phyloP scores from a whole-genome alignment of 2,329 filamentous ascomycete genomes.

The Samsoniella hepiali region DNA sequence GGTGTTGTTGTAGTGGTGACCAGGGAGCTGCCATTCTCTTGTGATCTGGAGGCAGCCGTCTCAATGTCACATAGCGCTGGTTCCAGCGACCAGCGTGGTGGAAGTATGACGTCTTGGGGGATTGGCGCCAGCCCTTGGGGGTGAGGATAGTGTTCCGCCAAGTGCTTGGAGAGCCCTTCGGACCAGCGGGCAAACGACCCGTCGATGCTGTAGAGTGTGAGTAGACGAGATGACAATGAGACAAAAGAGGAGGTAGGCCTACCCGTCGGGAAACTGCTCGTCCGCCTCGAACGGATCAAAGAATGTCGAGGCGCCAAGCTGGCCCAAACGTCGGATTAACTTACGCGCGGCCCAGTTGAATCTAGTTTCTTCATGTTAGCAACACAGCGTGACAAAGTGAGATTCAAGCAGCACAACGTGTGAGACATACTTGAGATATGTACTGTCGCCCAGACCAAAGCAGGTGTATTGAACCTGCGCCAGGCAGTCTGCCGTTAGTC shows the following conservation, averaged over 20 bases:
- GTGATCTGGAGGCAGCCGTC: background rate
- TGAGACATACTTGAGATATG: constrained; percentile 73
- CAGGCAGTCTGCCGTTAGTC: constrained; percentile 68
- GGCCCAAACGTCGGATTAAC: constrained; percentile 75
- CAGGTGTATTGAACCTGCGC: constrained; percentile 69
- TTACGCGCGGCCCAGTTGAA: constrained; percentile 94
- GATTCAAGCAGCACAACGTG: background rate
- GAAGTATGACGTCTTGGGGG: constrained; percentile 68
- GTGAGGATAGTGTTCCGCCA: constrained; percentile 67
- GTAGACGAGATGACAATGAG: background rate
- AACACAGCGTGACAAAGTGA: background rate
- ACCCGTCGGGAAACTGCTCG: constrained; percentile 91
- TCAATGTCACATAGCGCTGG: constrained; percentile 25
- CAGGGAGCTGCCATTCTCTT: constrained; percentile 20
- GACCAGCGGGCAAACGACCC: constrained; percentile 79
- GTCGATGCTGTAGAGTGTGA: constrained; percentile 59
- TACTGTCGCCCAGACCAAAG: constrained; percentile 92
- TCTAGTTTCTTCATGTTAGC: constrained; percentile 40
- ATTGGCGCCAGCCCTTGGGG: constrained; percentile 66
- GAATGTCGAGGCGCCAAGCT: constrained; percentile 76
- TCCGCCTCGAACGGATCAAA: constrained; percentile 83
- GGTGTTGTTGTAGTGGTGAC: constrained; percentile 24
- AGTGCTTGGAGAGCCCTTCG: constrained; percentile 59
- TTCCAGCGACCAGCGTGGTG: constrained; percentile 60
- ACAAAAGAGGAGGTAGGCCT: constrained; percentile 30